These are phyloP conservation scores for Colletotrichum sidae DNA, from an alignment of 2,329 filamentous ascomycete species.

Conservation along the genomic window DNA sequence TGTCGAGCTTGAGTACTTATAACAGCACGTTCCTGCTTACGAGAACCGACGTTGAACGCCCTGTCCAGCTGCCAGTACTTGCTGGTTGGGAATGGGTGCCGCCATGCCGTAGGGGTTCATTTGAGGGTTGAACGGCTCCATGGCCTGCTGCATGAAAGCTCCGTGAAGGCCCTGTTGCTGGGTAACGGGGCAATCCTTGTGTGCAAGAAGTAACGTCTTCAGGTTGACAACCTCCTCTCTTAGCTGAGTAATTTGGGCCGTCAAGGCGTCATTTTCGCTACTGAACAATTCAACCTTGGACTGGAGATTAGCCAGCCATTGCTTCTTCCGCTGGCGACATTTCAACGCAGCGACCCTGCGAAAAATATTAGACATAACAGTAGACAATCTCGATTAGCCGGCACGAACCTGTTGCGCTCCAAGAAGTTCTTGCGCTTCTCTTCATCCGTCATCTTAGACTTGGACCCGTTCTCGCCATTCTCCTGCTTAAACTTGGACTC, in stretches of 20 bases:
- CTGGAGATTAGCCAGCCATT: constrained; percentile 96
- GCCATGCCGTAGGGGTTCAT: constrained; percentile 72
- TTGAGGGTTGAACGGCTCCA: constrained; percentile 65
- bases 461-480: constrained; percentile 68
- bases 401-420: constrained; percentile 88
- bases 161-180: constrained; percentile 82
- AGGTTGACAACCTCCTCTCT: constrained; percentile 95
- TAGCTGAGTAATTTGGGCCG: constrained; percentile 83
- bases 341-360: constrained; percentile 92
- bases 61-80: constrained; percentile 66
- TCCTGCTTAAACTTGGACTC: constrained; percentile 54
- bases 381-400: neutral
- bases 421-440: constrained; percentile 99
- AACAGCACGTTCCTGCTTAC: constrained; percentile 46
- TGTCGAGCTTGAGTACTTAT: neutral
- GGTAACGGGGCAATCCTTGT: constrained; percentile 96
- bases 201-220: constrained; percentile 90
- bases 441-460: constrained; percentile 93
- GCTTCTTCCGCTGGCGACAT: constrained; percentile 97
- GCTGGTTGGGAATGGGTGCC: constrained; percentile 62
- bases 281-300: constrained; percentile 94
- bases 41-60: constrained; percentile 68
- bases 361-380: constrained; percentile 39
- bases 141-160: constrained; percentile 66
- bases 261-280: constrained; percentile 89